phyloP scores from a whole-genome alignment of 257 asterid species.

The Apocynum venetum region DNA sequence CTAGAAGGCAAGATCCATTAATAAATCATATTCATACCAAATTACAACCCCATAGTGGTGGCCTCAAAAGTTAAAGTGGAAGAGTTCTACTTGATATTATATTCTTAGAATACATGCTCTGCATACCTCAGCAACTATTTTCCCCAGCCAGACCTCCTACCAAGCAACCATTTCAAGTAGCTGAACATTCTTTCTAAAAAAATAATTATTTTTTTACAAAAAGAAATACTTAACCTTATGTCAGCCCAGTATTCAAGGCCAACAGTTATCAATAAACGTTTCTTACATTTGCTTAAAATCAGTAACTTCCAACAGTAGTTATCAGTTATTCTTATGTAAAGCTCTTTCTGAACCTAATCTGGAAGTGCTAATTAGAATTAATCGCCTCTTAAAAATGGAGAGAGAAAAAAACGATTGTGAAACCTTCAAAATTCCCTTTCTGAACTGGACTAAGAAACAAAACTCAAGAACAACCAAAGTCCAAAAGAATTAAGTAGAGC shows the following conservation, averaged over 20 bases:
- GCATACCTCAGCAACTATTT: not conserved
- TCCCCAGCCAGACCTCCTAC: not conserved
- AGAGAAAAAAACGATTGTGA: not conserved
- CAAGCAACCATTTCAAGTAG: not conserved
- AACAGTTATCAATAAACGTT: not conserved
- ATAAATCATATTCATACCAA: not conserved
- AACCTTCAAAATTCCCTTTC: too few species aligned
- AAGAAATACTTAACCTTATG: not conserved
- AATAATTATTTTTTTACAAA: too few species aligned
- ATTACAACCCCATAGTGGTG: not conserved
- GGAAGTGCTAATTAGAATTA: not conserved
- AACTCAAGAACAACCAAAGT: not conserved
- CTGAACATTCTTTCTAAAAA: not conserved
- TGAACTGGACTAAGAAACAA: too few species aligned
- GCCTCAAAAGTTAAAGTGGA: not conserved
- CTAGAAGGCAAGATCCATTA: not conserved
- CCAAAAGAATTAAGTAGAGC: not conserved
- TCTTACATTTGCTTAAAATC: not conserved
- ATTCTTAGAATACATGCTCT: not conserved
- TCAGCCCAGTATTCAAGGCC: not conserved
- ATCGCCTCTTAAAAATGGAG: not conserved
- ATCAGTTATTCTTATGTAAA: not conserved
- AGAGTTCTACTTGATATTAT: not conserved
- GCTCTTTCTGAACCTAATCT: not conserved
- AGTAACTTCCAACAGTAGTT: not conserved